Base-by-base conservation (phyloP, 2,329 filamentous ascomycete genomes). In the Verticillium zaregamsianum region DNA sequence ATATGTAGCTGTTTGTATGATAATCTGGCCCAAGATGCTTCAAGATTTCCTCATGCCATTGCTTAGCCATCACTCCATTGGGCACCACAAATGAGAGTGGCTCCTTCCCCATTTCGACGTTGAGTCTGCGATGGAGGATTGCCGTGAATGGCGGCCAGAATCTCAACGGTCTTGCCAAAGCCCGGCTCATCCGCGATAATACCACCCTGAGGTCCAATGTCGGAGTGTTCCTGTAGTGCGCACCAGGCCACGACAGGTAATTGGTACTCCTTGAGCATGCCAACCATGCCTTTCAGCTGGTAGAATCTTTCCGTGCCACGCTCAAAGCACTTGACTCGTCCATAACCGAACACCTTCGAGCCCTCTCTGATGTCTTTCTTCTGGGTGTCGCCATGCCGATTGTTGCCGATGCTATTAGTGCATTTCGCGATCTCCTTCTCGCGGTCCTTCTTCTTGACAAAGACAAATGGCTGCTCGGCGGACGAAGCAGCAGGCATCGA, bases 141-240 rank as follows among this genome's bases (percentile, higher is more conserved):
- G 1, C 69, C 73, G 5, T 71, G 63, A 62, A 76, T 74, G 55
- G 69, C 73, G 3, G 73, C 73, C 8, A 77, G 49, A 1, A 68
- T 68, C 67, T 86, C 81, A 3, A 87, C 77, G 0, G 87, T 90
- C 71, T 90, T 90, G 0, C 87, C 87, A 0, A 90, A 70, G 0
- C 87, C 87, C 85, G 89, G 88, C 31, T 81, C 81, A 67, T 90
- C 86, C 0, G 82, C 84, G 0, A 89, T 66, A 2, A 90, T 75
- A 0, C 86, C 87, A 3, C 87, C 87, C 59, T 67, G 45, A 12
- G 45, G 45, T 23, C 45, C 45, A 52, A 52, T 52, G 3, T 52
- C 45, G 4, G 45, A 52, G 45, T 52, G 45, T 23, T 52, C 45
- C 11, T 52, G 45, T 11, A 52, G n/a, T 4, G 12, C 45, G 8